phyloP scores from a whole-genome alignment of 169 alveolate species.

The Babesia divergens region DNA sequence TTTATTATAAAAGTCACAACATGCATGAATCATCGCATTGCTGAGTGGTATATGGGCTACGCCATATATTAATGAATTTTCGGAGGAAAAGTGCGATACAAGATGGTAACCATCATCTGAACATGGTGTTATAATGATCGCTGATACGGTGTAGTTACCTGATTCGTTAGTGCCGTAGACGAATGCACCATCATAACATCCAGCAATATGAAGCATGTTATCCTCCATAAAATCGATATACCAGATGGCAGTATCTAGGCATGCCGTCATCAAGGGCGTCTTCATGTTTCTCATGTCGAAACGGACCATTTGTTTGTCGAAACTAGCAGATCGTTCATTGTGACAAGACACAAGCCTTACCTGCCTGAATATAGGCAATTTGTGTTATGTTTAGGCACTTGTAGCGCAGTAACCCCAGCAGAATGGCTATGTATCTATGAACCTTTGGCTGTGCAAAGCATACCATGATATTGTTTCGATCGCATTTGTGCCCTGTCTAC shows the following conservation, averaged over 20 bases:
- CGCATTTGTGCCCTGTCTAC: slow-evolving; percentile 4
- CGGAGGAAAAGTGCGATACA: neutral
- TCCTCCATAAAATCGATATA: slow-evolving; percentile 38
- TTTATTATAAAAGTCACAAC: slow-evolving; percentile 23
- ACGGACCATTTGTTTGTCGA: slow-evolving; percentile 23
- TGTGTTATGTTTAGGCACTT: neutral
- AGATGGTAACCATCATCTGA: neutral
- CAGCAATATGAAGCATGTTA: slow-evolving; percentile 33
- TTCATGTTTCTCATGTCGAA: slow-evolving; percentile 39
- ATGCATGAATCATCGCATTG: neutral
- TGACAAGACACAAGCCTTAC: neutral
- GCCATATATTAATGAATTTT: slow-evolving; percentile 19
- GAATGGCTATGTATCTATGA: slow-evolving; percentile 3
- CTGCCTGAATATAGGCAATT: slow-evolving; percentile 47
- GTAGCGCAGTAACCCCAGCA: slow-evolving; percentile 52
- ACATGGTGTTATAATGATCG: neutral
- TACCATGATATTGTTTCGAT: neutral
- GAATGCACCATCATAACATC: slow-evolving; percentile 56
- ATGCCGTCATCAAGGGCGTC: neutral
- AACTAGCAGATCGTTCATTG: neutral
- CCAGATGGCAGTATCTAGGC: slow-evolving; percentile 28
- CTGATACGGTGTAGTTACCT: neutral
- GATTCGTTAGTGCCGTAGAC: slow-evolving; percentile 1
- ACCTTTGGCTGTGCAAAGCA: neutral
- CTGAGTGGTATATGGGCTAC: slow-evolving; percentile 18